Base-by-base conservation (phyloP, 371 early-diverging fungal species). In the Mortierella sp. region DNA sequence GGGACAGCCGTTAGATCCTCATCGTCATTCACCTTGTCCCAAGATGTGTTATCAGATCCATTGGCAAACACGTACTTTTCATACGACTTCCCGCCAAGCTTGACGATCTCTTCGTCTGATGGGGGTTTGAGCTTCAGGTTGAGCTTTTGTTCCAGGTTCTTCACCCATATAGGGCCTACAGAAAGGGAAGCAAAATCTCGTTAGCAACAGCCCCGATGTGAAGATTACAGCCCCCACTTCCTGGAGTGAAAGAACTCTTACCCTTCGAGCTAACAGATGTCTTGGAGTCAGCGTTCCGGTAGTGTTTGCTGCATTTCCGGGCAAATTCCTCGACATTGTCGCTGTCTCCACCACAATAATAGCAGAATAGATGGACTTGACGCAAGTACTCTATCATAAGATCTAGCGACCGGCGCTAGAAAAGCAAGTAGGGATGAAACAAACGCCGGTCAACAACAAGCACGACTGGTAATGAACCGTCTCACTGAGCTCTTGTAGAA, bases 341-440 rank as follows among this genome's bases (percentile, higher is more conserved):
- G 46, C 91, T 88, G 43, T 94, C 95, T 31, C 89, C 73, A 18
- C 91, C 94, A 66, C 93, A 92, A 84, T 98, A 98, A 82, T 96
- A 97, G 84, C 96, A 96, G 66, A 92, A 97, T 78, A 90, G 86
- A 81, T 96, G 96, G 8, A 96, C 96, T n/a, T 88, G 86, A 54
- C 96, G 89, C 39, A 96, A 82, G 65, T 97, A 98, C 61, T 87
- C 87, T 47, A 96, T 86, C 57, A 87, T 81, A 65, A 96, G 71
- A 78, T 98, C 98, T 59, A 98, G 81, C 26, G 83, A 80, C 24
- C 88, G 70, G 18, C 70, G 62, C 70, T 73, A 54, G 28, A 18
- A 16, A 45, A 34, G 34, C 34, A 10, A 34, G 34, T 7, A 34
- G 10, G 34, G 34, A 34, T 7, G 34, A 10, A n/a, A n/a, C n/a